Percentiles rank a stretch among this genome's conserved stretches.
These are phyloP conservation scores for Massarina eburnea DNA, from an alignment of 2,329 filamentous ascomycete genomes.

Conservation along the genomic window DNA sequence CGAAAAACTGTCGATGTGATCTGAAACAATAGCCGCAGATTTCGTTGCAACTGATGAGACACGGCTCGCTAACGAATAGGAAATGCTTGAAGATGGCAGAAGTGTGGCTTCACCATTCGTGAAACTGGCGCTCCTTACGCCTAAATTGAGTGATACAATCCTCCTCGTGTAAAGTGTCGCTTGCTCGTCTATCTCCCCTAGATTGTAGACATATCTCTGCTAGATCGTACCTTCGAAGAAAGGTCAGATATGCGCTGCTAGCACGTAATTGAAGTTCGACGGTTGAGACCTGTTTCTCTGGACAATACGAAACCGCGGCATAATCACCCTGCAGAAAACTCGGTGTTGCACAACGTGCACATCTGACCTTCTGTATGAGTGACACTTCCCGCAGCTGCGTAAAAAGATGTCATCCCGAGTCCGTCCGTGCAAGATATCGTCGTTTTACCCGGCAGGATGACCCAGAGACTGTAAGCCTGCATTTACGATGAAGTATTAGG, in stretches of 20 bases:
- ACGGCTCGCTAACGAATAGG: conserved; percentile 15
- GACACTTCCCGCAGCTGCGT: too few relatives aligned
- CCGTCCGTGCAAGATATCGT: neutral
- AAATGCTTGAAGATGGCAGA: conserved; percentile 10
- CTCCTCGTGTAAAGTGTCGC: neutral
- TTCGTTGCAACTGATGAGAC: conserved; percentile 31
- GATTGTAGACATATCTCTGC: too few relatives aligned
- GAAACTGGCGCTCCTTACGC: conserved; percentile 24
- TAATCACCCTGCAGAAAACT: neutral
- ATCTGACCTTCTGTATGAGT: neutral
- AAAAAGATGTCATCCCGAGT: neutral
- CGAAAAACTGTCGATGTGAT: conserved; percentile 8
- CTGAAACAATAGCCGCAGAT: conserved; percentile 40
- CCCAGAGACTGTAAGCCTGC: too few relatives aligned
- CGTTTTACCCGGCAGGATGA: neutral
- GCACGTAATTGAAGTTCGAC: neutral
- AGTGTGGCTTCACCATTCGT: conserved; percentile 11
- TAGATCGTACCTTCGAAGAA: too few relatives aligned
- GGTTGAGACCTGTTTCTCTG: neutral
- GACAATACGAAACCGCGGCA: neutral
- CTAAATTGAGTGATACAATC: neutral
- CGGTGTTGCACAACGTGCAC: neutral
- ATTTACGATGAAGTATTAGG: neutral
- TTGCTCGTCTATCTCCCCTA: neutral
- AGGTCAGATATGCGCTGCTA: too few relatives aligned